phyloP scores from a whole-genome alignment of 371 early-diverging fungal genomes.

The Rhizopus arrhizus region DNA sequence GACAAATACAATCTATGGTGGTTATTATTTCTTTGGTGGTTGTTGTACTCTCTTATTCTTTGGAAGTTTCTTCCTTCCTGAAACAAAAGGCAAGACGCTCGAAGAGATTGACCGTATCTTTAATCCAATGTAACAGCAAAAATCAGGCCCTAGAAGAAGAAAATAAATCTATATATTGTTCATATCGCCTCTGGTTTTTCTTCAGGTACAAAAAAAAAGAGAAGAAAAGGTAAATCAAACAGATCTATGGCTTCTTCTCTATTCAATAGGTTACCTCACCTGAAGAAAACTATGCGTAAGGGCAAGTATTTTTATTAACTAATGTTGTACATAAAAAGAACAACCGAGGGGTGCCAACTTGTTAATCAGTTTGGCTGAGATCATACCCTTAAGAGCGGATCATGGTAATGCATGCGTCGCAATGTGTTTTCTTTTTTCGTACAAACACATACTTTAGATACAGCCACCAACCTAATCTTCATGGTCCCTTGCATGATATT shows the following conservation, averaged over 20 bases:
- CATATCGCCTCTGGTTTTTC: conserved; percentile 19
- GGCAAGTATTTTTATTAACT: conserved; percentile 17
- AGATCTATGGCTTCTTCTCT: not conserved
- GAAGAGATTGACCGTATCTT: conserved; percentile 65
- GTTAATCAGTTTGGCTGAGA: conserved; percentile 36
- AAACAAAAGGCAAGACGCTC: conserved; percentile 60
- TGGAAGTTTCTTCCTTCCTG: conserved; percentile 53
- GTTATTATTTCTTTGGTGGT: conserved; percentile 61
- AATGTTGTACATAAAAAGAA: conserved; percentile 20
- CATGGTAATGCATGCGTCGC: conserved; percentile 53
- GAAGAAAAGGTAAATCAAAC: not conserved
- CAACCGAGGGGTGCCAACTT: conserved; percentile 35
- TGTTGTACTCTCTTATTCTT: conserved; percentile 39
- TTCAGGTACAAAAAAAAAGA: not conserved
- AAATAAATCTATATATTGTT: conserved; percentile 12
- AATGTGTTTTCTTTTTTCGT: conserved; percentile 28
- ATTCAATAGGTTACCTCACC: not conserved
- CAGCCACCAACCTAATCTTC: conserved; percentile 1
- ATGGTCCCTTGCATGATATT: too few relatives aligned
- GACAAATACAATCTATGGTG: conserved; percentile 59
- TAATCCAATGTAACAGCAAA: conserved; percentile 30
- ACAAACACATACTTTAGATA: not conserved
- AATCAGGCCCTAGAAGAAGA: not conserved
- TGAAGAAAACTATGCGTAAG: conserved; percentile 10
- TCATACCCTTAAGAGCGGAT: conserved; percentile 49